Evolutionary conservation across 2,329 filamentous ascomycete species (phyloP), one percentile per base, ranked within the genome.

Genomic region (Huntiella decipiens): DNA sequence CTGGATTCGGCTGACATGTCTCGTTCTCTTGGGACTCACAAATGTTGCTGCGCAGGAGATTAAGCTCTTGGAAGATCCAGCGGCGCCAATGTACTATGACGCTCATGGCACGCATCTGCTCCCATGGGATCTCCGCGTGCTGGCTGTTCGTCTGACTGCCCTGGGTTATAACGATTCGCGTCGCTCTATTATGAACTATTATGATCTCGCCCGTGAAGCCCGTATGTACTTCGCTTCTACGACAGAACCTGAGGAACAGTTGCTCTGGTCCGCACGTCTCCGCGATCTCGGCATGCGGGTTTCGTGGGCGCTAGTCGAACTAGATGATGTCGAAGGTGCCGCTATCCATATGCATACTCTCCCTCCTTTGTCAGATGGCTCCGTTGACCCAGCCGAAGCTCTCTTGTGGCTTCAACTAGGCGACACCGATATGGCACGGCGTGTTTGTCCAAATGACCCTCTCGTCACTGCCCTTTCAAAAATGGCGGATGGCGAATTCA

Each of bases 151-250:
- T 1, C 68, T 96, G 15, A 84, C 93, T 53, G 84, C 83, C 0
- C 72, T 94, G 39, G 85, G 84, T 1, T 92, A 91, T 52, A 79
- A 79, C 3, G 91, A 98, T 60, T 74, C 79, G 43, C 71, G 88
- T 4, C 72, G 87, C 51, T 82, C 83, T 3, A 79, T 98, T 48
- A 88, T 91, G 69, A 82, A 82, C 38, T 84, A 93, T 58, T 93
- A 94, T 57, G 86, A 94, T 51, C 70, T 96, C 2, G 86, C 79
- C 0, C 64, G 82, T 6, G 85, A 93, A 59, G 84, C 83, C 2
- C 69, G 86, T 13, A 64, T 66, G 2, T 69, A 71, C 47, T 65
- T 83, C 4, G 68, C 73, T 0, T 57, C 54, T 4, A 56, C 53
- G 8, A 55, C 53, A 31, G 64, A 66, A 35, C 68, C 71, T 7